A percentile compares a stretch with the other conserved stretches of the same genome.
Evolutionary conservation across 441 rosid genomes (phyloP).

Genomic region (Populus hybrid): DNA sequence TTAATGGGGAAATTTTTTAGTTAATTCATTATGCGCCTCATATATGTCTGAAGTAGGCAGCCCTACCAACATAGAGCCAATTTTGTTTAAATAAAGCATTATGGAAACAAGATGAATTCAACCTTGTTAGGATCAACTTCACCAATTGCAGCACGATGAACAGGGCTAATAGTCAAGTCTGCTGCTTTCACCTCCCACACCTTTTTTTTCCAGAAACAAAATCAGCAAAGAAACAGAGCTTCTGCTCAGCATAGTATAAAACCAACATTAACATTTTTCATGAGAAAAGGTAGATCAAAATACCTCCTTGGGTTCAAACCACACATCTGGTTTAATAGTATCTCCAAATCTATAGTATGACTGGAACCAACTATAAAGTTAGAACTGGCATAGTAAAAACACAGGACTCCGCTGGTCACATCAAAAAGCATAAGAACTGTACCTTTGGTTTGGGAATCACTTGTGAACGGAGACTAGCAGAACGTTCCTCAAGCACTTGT

Average conservation of each 20-base stretch:
- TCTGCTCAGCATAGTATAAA: background rate
- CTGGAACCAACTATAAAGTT: constrained; percentile 38
- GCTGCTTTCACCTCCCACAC: constrained; percentile 99
- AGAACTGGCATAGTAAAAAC: constrained; percentile 16
- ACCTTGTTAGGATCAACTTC: constrained; percentile 83
- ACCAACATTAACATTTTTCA: background rate
- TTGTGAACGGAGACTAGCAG: constrained; percentile 72
- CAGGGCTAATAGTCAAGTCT: constrained; percentile 90
- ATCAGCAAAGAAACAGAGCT: background rate
- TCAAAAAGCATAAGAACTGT: constrained; percentile 21
- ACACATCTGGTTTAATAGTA: constrained; percentile 75
- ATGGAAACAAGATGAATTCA: background rate
- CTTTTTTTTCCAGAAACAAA: constrained; percentile 27
- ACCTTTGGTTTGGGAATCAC: constrained; percentile 83
- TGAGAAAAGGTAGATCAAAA: background rate
- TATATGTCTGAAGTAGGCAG: background rate
- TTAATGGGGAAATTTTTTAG: background rate
- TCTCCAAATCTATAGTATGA: constrained; percentile 72
- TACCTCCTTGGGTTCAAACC: constrained; percentile 96
- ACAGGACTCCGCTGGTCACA: background rate
- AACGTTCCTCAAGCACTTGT: constrained; percentile 76
- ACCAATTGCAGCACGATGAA: constrained; percentile 83
- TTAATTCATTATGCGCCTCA: background rate
- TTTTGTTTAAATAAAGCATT: background rate
- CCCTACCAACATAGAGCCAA: background rate